These are phyloP conservation scores for Chenopodium berlandieri DNA, from an alignment of 148 eudicot species.

Conservation along the genomic window DNA sequence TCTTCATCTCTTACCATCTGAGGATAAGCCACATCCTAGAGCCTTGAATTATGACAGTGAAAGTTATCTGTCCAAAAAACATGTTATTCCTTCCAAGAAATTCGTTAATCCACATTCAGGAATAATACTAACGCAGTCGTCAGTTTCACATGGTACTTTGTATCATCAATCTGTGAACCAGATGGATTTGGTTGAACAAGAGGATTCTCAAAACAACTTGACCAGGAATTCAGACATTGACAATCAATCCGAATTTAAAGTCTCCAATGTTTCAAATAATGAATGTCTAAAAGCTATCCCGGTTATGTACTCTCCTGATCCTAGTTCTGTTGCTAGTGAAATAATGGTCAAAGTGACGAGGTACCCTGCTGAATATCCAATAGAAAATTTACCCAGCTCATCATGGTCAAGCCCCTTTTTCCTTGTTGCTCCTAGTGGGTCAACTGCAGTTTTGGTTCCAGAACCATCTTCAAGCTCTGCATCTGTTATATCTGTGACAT, in stretches of 20 bases:
- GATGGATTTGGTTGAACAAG: constrained; percentile 25
- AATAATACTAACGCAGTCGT: constrained; percentile 29
- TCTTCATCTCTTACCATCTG: constrained; percentile 57
- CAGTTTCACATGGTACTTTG: constrained; percentile 25
- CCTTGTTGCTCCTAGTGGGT: constrained; percentile 86
- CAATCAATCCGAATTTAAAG: constrained; percentile 35
- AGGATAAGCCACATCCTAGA: constrained; percentile 32
- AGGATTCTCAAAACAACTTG: constrained; percentile 19
- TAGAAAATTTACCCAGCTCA: constrained; percentile 38
- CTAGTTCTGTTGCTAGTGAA: constrained; percentile 59
- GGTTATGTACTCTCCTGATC: constrained; percentile 84
- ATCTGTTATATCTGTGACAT: constrained; percentile 73
- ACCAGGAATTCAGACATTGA: constrained; percentile 27
- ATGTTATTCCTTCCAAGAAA: constrained; percentile 34
- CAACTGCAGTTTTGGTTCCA: constrained; percentile 77
- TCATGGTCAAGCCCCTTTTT: constrained; percentile 92
- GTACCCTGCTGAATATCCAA: constrained; percentile 36
- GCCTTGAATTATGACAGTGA: constrained; percentile 28
- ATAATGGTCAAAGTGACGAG: constrained; percentile 66
- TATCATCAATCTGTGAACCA: constrained; percentile 27
- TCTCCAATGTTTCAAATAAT: constrained; percentile 27
- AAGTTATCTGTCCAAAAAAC: constrained; percentile 30
- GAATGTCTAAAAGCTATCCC: constrained; percentile 49
- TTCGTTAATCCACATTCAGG: constrained; percentile 23
- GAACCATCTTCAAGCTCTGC: constrained; percentile 58